A percentile compares a stretch with the other conserved stretches of the same genome.
Evolutionary conservation across 805 yeast species (phyloP).

Genomic region (Yamadazyma tumulicola): DNA sequence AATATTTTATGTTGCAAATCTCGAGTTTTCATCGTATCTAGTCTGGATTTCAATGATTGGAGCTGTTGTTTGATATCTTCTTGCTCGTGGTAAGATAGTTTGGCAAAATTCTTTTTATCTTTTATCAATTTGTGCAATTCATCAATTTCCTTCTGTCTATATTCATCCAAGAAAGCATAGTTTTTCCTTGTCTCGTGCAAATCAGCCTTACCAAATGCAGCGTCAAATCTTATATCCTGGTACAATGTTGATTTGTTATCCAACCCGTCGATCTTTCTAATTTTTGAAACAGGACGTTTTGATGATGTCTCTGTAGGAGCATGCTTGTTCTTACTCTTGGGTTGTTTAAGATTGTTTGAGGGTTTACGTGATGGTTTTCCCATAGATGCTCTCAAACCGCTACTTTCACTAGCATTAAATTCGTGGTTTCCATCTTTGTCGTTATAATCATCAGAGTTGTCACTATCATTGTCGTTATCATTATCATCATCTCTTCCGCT

Average conservation of each 20-base stretch:
- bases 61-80: constrained; percentile 52
- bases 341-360: not conserved
- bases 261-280: constrained; percentile 75
- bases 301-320: constrained; percentile 83
- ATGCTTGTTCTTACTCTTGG: constrained; percentile 55
- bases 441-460: constrained; percentile 16
- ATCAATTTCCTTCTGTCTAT: constrained; percentile 68
- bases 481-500: not conserved
- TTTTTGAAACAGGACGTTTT: constrained; percentile 62
- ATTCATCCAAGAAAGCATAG: constrained; percentile 82
- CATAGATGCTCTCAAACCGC: not conserved
- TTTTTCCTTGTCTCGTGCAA: constrained; percentile 62
- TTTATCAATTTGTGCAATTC: constrained; percentile 55
- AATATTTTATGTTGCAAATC: constrained; percentile 72
- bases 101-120: constrained; percentile 46
- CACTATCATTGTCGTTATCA: constrained; percentile 14
- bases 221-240: constrained; percentile 85
- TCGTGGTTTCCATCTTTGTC: not conserved
- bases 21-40: constrained; percentile 65
- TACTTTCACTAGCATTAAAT: not conserved
- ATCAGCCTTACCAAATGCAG: constrained; percentile 85
- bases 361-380: not conserved
- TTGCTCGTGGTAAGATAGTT: constrained; percentile 42
- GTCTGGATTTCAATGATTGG: constrained; percentile 62
- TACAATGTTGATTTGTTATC: constrained; percentile 46